Base-by-base conservation (phyloP, 2,329 filamentous ascomycete species). In the Sporothrix dimorphospora region DNA sequence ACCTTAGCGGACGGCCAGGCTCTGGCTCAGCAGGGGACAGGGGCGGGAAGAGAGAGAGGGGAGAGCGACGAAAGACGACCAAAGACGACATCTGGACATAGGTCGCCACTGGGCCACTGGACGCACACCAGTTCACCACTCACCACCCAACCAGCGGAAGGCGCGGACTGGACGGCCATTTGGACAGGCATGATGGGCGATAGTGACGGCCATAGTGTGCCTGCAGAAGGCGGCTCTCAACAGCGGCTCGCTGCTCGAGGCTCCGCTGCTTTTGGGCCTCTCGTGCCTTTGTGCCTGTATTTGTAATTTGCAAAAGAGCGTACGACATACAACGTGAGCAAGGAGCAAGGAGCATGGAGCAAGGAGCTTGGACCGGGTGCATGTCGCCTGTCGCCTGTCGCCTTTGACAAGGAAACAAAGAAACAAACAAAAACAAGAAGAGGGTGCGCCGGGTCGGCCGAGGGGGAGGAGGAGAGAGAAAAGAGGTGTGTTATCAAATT, bases 371-470 rank as follows among this genome's bases (percentile, higher is more conserved):
- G 57, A 24, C 57, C 38, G 38, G 38, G 57, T 63, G 38, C 57
- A n/a, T 63, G 57, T 63, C 57, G 40, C 9, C 8, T n/a, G n/a
- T n/a, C n/a, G n/a, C n/a, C n/a, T n/a, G n/a, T n/a, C n/a, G n/a
- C n/a, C n/a, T n/a, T 9, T 21, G n/a, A 63, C 19, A 24, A 40
- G n/a, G 19, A 21, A 42, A 61, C 19, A 24, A 24, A 14, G n/a
- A 11, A 34, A 2, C 38, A 3, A 21, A 42, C 19, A 24, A 53
- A 47, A 6, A 53, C 24, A 53, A 53, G 53, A 55, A 24, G 34
- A 40, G 38, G 57, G 57, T 63, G 57, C 24, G 24, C 53, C 53
- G 53, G 24, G 53, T 55, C 53, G 53, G 57, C n/a, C n/a, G n/a
- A n/a, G n/a, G n/a, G n/a, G n/a, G n/a, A n/a, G n/a, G n/a, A n/a